Evolutionary conservation across 2,329 filamentous ascomycete genomes (phyloP), one percentile per base, ranked within the genome.

Genomic region (Aspergillus novofumigatus): DNA sequence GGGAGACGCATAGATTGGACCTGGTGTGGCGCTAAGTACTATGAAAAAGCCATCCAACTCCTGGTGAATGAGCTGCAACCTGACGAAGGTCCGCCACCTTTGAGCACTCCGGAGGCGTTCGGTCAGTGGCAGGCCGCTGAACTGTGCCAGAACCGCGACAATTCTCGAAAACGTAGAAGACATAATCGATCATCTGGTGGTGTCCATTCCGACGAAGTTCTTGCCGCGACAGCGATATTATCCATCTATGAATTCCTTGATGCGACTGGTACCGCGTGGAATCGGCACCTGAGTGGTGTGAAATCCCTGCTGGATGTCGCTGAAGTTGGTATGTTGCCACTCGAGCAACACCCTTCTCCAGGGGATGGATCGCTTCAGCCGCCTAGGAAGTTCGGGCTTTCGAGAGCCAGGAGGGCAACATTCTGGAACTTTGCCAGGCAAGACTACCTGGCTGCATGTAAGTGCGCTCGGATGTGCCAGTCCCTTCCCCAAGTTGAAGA

Each of bases 201-300:
- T 21, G 69, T 69, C 6, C 69, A 73, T 56, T 76, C 73, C 0
- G 85, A 87, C 61, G 84, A 88, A 57, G 77, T 87, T 3, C 76
- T 88, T 23, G 84, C 85, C 8, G 85, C 86, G 2, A 85, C 85
- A 2, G 85, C 86, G 0, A 87, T 89, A 14, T 71, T 89, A 1
- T 88, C 85, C 57, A 83, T 86, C 0, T 88, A 88, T 65, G 86
- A 89, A 60, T 84, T 88, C 57, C 75, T 88, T n/a, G 85, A 88
- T 67, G 83, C 83, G 1, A 86, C 84, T 0, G 83, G 82, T 2
- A 78, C 79, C 0, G 85, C 85, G 21, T 89, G 85, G 85, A 80
- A 81, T 62, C 69, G 84, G 3, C 86, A 89, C 72, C 72, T 89
- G 5, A 87, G 83, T 62, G 86, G 85, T 0, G 82, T 87, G 0